Percentiles rank a stretch among this genome's conserved stretches.
These are phyloP conservation scores for Pleurotus salmoneostramineus DNA, from an alignment of 768 basidiomycete species.

Conservation along the genomic window DNA sequence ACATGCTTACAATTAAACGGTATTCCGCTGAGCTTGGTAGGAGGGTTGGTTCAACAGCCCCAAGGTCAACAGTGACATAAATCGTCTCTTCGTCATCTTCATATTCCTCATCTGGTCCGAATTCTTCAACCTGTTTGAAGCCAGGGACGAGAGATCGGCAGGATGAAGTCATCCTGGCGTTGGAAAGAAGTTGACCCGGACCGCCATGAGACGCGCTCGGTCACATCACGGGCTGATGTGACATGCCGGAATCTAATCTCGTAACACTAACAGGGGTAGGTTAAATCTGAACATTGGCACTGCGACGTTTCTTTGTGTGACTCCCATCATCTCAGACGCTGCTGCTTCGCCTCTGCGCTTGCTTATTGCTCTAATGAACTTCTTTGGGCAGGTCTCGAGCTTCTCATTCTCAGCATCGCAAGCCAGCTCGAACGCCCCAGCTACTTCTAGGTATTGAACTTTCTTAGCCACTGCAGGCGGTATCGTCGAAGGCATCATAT, in stretches of 20 bases:
- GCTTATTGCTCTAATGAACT: background rate
- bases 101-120: slow-evolving; percentile 68
- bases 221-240: slow-evolving; percentile 15
- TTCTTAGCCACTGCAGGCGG: no score
- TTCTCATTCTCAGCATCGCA: no score
- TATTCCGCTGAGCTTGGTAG: slow-evolving; percentile 69
- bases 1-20: slow-evolving; percentile 63
- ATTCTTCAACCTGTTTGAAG: slow-evolving; percentile 62
- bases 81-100: slow-evolving; percentile 53
- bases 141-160: slow-evolving; percentile 41
- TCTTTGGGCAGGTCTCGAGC: background rate
- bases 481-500: no score
- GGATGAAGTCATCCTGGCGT: slow-evolving; percentile 1
- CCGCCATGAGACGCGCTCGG: slow-evolving; percentile 10
- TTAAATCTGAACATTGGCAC: slow-evolving; percentile 2
- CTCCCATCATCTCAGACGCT: background rate
- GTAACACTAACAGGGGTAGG: background rate
- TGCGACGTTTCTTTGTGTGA: background rate
- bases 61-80: slow-evolving; percentile 76
- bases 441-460: no score
- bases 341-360: background rate
- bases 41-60: slow-evolving; percentile 67
- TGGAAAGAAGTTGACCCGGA: background rate
- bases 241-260: background rate
- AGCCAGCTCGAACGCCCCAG: no score